phyloP scores from a whole-genome alignment of 2,329 filamentous ascomycete genomes.

The Diaporthe sp. region DNA sequence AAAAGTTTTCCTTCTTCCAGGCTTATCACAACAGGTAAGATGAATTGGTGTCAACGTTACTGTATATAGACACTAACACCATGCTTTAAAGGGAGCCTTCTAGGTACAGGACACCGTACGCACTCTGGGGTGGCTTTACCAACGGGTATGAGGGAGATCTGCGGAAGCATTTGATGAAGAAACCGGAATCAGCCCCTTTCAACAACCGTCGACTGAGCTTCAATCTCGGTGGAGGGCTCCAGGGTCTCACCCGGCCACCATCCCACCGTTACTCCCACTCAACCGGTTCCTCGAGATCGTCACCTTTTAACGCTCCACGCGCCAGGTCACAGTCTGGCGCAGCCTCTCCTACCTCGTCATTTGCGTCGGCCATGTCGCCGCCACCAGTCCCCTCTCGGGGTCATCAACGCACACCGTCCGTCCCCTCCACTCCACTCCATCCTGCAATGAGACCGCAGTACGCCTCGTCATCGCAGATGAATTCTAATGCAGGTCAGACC shows the following conservation, averaged over 20 bases:
- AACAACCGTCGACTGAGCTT: slow-evolving; percentile 44
- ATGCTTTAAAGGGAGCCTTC: slow-evolving; percentile 59
- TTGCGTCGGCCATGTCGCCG: slow-evolving; percentile 41
- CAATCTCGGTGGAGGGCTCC: slow-evolving; percentile 38
- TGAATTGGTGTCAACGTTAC: slow-evolving; percentile 10
- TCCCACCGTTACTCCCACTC: slow-evolving; percentile 40
- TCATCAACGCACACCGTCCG: slow-evolving; percentile 39
- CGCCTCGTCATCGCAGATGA: slow-evolving; percentile 39
- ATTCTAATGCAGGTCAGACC: slow-evolving; percentile 30
- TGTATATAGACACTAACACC: slow-evolving; percentile 28
- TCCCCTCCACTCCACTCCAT: slow-evolving; percentile 47
- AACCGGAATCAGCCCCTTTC: slow-evolving; percentile 51
- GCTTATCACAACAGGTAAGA: slow-evolving; percentile 69
- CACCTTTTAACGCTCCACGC: slow-evolving; percentile 31
- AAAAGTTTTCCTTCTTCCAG: slow-evolving; percentile 71
- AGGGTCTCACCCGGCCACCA: slow-evolving; percentile 38
- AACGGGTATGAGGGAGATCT: slow-evolving; percentile 71
- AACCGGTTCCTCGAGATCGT: slow-evolving; percentile 36
- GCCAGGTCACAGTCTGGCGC: slow-evolving; percentile 35
- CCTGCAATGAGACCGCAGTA: slow-evolving; percentile 53
- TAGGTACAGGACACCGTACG: slow-evolving; percentile 72
- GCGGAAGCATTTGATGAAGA: slow-evolving; percentile 59
- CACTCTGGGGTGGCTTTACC: slow-evolving; percentile 68
- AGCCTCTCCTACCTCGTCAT: slow-evolving; percentile 36
- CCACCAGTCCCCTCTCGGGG: slow-evolving; percentile 36